Percentiles rank a stretch among this genome's conserved stretches.
These are phyloP conservation scores for Phytophthora ramorum DNA, from an alignment of 352 stramenopile genomes.

Conservation along the genomic window DNA sequence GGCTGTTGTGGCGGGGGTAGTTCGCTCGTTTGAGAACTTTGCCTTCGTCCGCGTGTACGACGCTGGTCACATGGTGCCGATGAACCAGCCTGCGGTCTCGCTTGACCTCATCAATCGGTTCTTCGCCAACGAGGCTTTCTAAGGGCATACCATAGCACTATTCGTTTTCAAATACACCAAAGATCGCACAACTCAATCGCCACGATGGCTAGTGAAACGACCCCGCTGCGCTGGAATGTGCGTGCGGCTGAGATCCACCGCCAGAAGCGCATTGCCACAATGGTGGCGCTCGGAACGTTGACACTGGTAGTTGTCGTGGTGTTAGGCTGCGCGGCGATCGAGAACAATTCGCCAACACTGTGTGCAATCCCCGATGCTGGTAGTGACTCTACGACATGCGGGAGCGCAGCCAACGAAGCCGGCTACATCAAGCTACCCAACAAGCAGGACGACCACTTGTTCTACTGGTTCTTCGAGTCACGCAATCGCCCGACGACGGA, in stretches of 20 bases:
- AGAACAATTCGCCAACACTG: background rate
- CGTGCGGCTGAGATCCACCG: conserved; percentile 4
- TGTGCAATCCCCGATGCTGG: background rate
- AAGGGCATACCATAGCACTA: background rate
- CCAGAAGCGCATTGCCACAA: conserved; percentile 27
- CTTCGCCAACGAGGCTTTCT: conserved; percentile 33
- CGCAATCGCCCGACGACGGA: conserved; percentile 41
- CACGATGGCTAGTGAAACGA: conserved; percentile 32
- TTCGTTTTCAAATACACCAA: background rate
- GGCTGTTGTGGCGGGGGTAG: conserved; percentile 37
- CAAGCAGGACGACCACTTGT: conserved; percentile 56
- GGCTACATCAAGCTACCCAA: conserved; percentile 57
- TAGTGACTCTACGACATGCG: conserved; percentile 14
- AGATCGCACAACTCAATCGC: background rate
- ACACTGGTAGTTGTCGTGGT: conserved; percentile 18
- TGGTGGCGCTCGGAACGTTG: conserved; percentile 20
- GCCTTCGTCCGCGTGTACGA: conserved; percentile 59
- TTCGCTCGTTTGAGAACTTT: conserved; percentile 50
- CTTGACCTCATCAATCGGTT: conserved; percentile 62
- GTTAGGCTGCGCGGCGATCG: conserved; percentile 14
- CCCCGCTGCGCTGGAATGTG: conserved; percentile 18
- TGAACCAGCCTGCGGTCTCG: conserved; percentile 50
- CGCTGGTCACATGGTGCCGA: conserved; percentile 67
- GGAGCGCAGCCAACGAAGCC: conserved; percentile 45
- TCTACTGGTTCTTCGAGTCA: conserved; percentile 78